Percentiles rank a stretch among this genome's conserved stretches.
phyloP scores from a whole-genome alignment of 352 stramenopile genomes.

The Lagenidium giganteum region DNA sequence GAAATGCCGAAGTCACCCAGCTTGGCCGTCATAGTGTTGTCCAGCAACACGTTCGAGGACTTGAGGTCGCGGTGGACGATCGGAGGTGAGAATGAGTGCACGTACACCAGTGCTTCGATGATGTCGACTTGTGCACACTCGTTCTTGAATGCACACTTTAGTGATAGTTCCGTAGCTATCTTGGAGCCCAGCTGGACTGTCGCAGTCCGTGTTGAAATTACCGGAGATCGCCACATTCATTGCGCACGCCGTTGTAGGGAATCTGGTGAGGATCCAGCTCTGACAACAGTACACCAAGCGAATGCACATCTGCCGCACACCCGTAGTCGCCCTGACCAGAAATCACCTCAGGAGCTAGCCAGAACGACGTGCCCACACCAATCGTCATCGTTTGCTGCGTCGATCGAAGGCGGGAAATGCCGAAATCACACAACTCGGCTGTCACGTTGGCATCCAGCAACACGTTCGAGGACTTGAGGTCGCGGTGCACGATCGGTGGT shows the following conservation, averaged over 20 bases:
- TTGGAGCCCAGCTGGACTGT: too few relatives aligned
- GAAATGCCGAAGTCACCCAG: slow-evolving; percentile 19
- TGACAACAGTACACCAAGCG: slow-evolving; percentile 30
- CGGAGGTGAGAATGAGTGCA: slow-evolving; percentile 6
- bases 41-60: too few relatives aligned
- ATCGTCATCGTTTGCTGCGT: slow-evolving; percentile 19
- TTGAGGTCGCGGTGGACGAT: not conserved
- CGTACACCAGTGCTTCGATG: slow-evolving; percentile 10
- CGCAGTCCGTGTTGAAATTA: too few relatives aligned
- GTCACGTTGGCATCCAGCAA: too few relatives aligned
- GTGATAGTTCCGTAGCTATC: too few relatives aligned
- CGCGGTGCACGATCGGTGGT: not conserved
- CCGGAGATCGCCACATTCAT: too few relatives aligned
- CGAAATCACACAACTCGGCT: slow-evolving; percentile 22
- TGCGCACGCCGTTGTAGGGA: slow-evolving; percentile 27
- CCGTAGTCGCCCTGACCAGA: slow-evolving; percentile 20
- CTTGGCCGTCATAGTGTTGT: slow-evolving; percentile 25
- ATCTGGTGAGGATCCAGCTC: slow-evolving; percentile 36
- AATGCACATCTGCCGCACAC: slow-evolving; percentile 27
- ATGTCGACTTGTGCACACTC: too few relatives aligned
- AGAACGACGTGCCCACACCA: slow-evolving; percentile 15
- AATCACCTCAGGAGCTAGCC: slow-evolving; percentile 38
- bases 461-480: too few relatives aligned
- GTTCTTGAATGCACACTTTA: too few relatives aligned
- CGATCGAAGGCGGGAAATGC: slow-evolving; percentile 6